Evolutionary conservation across 371 early-diverging fungal genomes (phyloP), one percentile per base, ranked within the genome.

Genomic region (Mucor plumbeus): DNA sequence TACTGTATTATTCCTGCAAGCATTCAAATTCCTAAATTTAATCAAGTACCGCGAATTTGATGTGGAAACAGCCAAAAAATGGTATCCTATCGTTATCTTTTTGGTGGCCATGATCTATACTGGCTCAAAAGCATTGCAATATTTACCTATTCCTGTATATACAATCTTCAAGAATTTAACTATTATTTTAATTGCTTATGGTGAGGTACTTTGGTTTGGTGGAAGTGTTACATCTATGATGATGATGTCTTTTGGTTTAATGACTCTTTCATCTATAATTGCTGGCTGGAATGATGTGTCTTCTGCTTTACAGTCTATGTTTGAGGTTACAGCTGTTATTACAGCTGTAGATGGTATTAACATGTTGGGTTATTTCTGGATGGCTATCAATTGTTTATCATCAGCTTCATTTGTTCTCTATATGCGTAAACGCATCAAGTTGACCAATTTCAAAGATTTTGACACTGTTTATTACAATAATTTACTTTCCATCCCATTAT

Each of bases 161-260:
- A 99, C 99, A 34, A 90, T 99, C 56, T 97, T 99, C 81, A 99
- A 99, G 82, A 99, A 99, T 84, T 71, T 97, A 68, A 97, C 98
- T 34, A 99, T 99, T 65, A 96, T 99, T 65, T 72, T 98, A 35
- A 94, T 97, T 69, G 99, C 99, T 9, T 93, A 96, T 67, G 94
- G 95, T 36, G 99, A 99, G 76, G 87, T 87, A 5, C 73, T 87
- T 43, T 90, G 94, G 82, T 95, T 95, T 72, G 85, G 86, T 7
- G 94, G 94, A 43, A 78, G 82, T 14, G 92, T 96, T 7, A 90
- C 93, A 0, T 80, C 85, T 50, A 67, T 93, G 73, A 95, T 96
- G 89, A 78, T 95, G 50, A 57, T 88, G 9, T 91, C 95, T 19
- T 99, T 99, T 79, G 53, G 77, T 4, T 79, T 99, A 61, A 98